Conservation (phyloP, 352 stramenopile species). For the Pythium inflatum region DNA sequence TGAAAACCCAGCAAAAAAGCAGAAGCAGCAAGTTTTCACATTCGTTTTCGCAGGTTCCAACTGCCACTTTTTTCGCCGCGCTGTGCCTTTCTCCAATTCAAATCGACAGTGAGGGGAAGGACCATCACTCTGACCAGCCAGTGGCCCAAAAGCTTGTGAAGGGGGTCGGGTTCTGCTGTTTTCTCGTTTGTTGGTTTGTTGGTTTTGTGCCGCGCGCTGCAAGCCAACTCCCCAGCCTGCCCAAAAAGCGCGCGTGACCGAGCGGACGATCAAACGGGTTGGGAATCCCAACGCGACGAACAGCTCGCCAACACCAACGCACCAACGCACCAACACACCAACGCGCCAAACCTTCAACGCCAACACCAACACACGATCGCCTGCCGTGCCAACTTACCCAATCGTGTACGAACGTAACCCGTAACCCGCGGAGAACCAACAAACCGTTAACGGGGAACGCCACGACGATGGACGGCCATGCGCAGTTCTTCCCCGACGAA, state of each 20-base stretch:
- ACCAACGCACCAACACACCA: not conserved
- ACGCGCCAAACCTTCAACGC: not conserved
- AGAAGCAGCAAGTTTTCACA: slow-evolving; percentile 4
- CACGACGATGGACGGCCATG: slow-evolving; percentile 23
- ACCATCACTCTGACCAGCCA: slow-evolving; percentile 16
- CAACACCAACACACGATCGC: not conserved
- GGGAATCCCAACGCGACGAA: too few relatives aligned
- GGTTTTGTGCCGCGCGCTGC: slow-evolving; percentile 5
- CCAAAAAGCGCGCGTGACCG: slow-evolving; percentile 20
- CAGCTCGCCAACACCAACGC: slow-evolving; percentile 10
- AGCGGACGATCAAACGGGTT: slow-evolving; percentile 3
- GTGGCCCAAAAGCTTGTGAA: slow-evolving; percentile 19
- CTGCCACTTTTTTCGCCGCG: slow-evolving; percentile 10
- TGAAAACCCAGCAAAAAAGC: slow-evolving; percentile 4
- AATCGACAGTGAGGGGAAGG: not conserved
- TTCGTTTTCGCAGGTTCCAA: slow-evolving; percentile 14
- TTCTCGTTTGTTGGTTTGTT: slow-evolving; percentile 15
- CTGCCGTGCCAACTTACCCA: not conserved
- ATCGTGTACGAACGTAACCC: not conserved
- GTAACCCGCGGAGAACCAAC: not conserved
- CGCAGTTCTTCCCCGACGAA: slow-evolving; percentile 56
- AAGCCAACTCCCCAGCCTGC: slow-evolving; percentile 5
- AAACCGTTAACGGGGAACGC: not conserved
- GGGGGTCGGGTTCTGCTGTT: slow-evolving; percentile 6
- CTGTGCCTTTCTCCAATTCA: not conserved